Evolutionary conservation across 805 yeast genomes (phyloP), one percentile per base, ranked within the genome.

Genomic region (Grigorovia yakushimaensis): DNA sequence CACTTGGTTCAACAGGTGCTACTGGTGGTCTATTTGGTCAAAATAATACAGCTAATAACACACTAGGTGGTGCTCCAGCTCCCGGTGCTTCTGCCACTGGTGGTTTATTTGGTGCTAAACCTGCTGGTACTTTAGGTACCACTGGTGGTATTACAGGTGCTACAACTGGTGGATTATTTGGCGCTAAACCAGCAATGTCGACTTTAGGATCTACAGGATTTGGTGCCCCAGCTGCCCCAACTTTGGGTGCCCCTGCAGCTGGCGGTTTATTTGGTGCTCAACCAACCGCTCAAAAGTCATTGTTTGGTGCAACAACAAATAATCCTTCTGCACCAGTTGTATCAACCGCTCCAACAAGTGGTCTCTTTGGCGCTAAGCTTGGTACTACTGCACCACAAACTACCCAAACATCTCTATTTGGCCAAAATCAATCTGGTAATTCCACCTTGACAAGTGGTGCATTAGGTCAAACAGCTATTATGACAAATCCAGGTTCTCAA

Each of bases 361-460:
- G 77, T 8, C 47, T 73, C 19, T 72, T 73, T 56, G 76, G 76
- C 15, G 48, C 54, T 35, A 43, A 59, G 19, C 50, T 45, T 18
- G 42, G 47, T 20, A 17, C 13, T 46, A 5, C 43, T 41, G 20
- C 50, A 43, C 18, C 40, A 11, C 24, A 37, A 33, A 2, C 55
- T 53, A 42, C 65, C 21, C 43, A 40, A 21, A 40, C 41, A 17
- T 33, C 39, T 19, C 19, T 22, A 23, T 13, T 39, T 39, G 48
- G 48, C 4, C 41, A 35, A 21, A 45, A 30, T 22, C n/a, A n/a
- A n/a, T n/a, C n/a, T n/a, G 5, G 2, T 9, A 13, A 24, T 27
- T 41, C 38, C 17, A 41, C n/a, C 18, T 15, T 36, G 19, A 13
- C 22, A 15, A 40, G 20, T 21, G 65, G 56, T 17, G 6, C 37